A percentile compares a stretch with the other conserved stretches of the same genome.
Evolutionary conservation across 805 yeast species (phyloP).

Genomic region (Candida quercuum): DNA sequence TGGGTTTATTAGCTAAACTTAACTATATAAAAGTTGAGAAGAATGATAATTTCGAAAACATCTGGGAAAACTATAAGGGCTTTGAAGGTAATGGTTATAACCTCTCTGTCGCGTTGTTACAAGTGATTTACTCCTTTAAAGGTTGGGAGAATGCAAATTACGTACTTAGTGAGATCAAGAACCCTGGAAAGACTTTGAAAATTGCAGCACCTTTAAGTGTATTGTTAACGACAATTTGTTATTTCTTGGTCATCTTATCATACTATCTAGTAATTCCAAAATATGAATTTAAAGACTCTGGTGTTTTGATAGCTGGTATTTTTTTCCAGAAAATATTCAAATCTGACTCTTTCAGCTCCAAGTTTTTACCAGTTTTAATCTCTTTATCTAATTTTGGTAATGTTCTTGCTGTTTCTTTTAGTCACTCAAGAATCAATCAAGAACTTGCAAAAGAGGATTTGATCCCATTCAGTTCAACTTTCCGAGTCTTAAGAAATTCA

Average conservation of each 20-base stretch:
- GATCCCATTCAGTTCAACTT: conserved; percentile 44
- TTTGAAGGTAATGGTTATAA: conserved; percentile 42
- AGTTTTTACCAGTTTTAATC: conserved; percentile 50
- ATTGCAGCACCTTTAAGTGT: conserved; percentile 60
- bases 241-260: conserved; percentile 52
- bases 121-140: conserved; percentile 58
- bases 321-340: conserved; percentile 48
- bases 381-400: conserved; percentile 60
- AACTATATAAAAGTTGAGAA: conserved; percentile 27
- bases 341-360: conserved; percentile 45
- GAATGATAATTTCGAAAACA: conserved; percentile 28
- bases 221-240: conserved; percentile 43
- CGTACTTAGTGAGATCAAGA: conserved; percentile 51
- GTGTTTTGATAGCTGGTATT: conserved; percentile 59
- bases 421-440: conserved; percentile 53
- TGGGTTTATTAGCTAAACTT: conserved; percentile 39
- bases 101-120: conserved; percentile 49
- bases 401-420: conserved; percentile 57
- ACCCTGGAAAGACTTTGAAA: conserved; percentile 53
- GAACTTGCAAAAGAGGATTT: conserved; percentile 47
- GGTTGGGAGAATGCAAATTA: conserved; percentile 72
- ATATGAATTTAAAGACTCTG: conserved; percentile 44
- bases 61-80: conserved; percentile 35
- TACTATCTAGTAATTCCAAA: conserved; percentile 42
- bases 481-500: conserved; percentile 40